phyloP scores from a whole-genome alignment of 78 protist species.

The Dictyostelium brefeldianum region DNA sequence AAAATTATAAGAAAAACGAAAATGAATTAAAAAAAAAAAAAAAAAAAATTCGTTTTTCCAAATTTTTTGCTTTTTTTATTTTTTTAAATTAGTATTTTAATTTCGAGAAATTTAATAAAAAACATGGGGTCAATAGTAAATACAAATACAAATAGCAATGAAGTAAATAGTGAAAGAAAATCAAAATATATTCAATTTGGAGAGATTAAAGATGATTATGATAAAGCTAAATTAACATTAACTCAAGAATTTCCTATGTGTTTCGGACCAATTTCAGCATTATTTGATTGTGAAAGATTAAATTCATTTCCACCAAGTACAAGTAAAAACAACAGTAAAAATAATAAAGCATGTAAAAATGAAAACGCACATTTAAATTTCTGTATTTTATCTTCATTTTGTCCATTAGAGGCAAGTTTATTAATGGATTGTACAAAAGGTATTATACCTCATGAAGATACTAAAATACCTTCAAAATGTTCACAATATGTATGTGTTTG shows the following conservation, averaged over 20 bases:
- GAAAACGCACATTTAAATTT: conserved; percentile 45
- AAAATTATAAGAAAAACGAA: too few species aligned
- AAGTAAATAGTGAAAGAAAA: neutral
- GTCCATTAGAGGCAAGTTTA: conserved; percentile 24
- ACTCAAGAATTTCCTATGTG: conserved; percentile 41
- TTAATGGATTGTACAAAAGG: conserved; percentile 43
- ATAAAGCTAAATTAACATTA: conserved; percentile 27
- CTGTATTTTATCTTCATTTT: conserved; percentile 47
- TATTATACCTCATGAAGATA: neutral
- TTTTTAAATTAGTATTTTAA: neutral
- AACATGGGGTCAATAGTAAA: neutral
- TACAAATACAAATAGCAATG: neutral
- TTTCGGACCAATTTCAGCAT: neutral
- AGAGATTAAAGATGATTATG: conserved; percentile 64
- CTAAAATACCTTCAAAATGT: conserved; percentile 16
- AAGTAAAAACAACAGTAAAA: neutral
- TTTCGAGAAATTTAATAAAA: neutral
- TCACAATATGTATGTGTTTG: neutral
- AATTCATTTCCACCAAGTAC: neutral
- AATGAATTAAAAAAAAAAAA: too few species aligned
- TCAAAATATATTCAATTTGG: conserved; percentile 20
- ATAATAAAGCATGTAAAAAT: neutral
- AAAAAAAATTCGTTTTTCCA: neutral
- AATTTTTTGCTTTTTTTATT: neutral
- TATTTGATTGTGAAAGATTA: conserved; percentile 38